These are phyloP conservation scores for Fragilariopsis cylindrus DNA, from an alignment of 108 stramenopile genomes.

Conservation along the genomic window DNA sequence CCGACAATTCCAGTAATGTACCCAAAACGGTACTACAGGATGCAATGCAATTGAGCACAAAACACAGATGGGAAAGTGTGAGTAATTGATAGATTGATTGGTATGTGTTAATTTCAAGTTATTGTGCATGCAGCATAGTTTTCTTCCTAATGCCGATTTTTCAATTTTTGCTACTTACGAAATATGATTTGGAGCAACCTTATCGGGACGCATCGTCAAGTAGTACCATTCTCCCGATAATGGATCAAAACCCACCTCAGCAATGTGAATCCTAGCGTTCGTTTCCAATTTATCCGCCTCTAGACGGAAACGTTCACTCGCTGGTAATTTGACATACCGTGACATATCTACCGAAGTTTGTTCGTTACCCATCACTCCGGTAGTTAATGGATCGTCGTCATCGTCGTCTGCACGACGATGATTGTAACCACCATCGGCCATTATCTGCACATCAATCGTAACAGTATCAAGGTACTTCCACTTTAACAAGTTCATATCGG, in stretches of 20 bases:
- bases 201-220: slow-evolving; percentile 86
- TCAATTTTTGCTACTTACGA: no score
- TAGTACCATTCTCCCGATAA: slow-evolving; percentile 93
- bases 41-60: no score
- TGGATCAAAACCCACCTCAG: slow-evolving; percentile 88
- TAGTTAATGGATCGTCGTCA: slow-evolving; percentile 48
- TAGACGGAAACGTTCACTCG: slow-evolving; percentile 73
- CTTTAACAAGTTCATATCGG: slow-evolving; percentile 87
- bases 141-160: no score
- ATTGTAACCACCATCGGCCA: slow-evolving; percentile 46
- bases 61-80: no score
- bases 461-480: slow-evolving; percentile 97
- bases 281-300: slow-evolving; percentile 69
- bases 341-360: slow-evolving; percentile 82
- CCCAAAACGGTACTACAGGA: slow-evolving; percentile 69
- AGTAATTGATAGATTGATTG: no score
- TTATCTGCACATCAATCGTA: slow-evolving; percentile 91
- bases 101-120: no score
- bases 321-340: slow-evolving; percentile 69
- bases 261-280: slow-evolving; percentile 64
- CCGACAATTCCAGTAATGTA: slow-evolving; percentile 84
- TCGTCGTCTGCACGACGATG: slow-evolving; percentile 12
- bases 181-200: slow-evolving; percentile 84
- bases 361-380: slow-evolving; percentile 80
- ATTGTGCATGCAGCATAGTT: no score